These are phyloP conservation scores for Ochetophila trinervis DNA, from an alignment of 306 rosid species.

Conservation along the genomic window DNA sequence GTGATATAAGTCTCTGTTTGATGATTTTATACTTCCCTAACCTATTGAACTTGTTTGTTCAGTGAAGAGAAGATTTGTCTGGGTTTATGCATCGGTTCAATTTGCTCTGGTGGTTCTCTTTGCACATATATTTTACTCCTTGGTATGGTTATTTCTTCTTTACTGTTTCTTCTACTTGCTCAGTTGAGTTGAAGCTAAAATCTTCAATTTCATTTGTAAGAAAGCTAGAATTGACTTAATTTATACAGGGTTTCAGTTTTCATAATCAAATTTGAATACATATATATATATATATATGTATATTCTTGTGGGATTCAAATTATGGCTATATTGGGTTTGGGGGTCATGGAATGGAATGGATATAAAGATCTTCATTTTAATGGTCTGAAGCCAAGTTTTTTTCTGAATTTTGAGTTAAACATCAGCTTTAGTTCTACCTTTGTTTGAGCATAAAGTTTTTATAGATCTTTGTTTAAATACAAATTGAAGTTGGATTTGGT, in stretches of 20 bases:
- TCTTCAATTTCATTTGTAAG: not conserved
- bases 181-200: conserved; percentile 9
- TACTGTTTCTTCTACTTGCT: conserved; percentile 13
- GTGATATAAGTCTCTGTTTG: not conserved
- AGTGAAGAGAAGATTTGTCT: conserved; percentile 76
- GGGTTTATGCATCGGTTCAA: conserved; percentile 81
- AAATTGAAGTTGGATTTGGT: not conserved
- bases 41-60: conserved; percentile 21
- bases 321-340: too few species aligned
- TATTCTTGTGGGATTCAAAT: not conserved
- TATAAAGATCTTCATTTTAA: too few species aligned
- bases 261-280: too few species aligned
- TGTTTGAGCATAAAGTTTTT: too few species aligned
- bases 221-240: not conserved
- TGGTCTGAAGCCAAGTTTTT: too few species aligned
- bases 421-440: too few species aligned
- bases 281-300: too few species aligned
- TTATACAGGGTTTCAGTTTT: not conserved
- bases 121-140: conserved; percentile 77
- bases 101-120: conserved; percentile 80
- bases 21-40: conserved; percentile 9
- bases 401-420: too few species aligned
- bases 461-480: too few species aligned
- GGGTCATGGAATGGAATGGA: too few species aligned
- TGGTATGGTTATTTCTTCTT: conserved; percentile 51